Conservation (phyloP, 208 protist species). For the Lotmaria passim region DNA sequence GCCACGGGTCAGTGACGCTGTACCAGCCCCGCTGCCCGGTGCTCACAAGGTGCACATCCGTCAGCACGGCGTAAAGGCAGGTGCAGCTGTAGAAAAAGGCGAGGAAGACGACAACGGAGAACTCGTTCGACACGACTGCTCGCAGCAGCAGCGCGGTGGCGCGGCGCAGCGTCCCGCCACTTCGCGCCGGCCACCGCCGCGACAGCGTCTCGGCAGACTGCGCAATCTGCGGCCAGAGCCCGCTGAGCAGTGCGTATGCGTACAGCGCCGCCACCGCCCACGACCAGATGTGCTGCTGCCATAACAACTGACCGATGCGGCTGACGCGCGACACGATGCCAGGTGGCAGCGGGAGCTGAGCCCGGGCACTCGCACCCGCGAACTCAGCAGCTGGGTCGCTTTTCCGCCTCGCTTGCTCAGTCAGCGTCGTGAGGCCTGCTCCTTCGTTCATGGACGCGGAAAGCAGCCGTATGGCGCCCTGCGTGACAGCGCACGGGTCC, state of each 20-base stretch:
- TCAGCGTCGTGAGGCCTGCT: background rate
- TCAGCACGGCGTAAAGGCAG: background rate
- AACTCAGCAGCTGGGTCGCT: no score
- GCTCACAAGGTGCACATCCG: slow-evolving; percentile 1
- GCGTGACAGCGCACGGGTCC: slow-evolving; percentile 40
- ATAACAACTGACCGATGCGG: slow-evolving; percentile 13
- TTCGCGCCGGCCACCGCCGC: background rate
- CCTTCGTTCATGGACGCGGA: background rate
- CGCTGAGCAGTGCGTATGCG: slow-evolving; percentile 9
- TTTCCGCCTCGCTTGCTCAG: background rate
- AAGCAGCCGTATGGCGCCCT: slow-evolving; percentile 27
- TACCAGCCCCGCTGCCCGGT: background rate
- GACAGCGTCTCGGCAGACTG: background rate
- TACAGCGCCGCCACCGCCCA: slow-evolving; percentile 18
- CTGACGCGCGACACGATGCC: slow-evolving; percentile 12
- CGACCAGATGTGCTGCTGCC: slow-evolving; percentile 29
- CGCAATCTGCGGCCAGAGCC: slow-evolving; percentile 4
- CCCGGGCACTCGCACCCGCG: background rate
- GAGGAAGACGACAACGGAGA: slow-evolving; percentile 7
- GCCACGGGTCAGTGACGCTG: slow-evolving; percentile 1
- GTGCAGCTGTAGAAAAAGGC: slow-evolving; percentile 12
- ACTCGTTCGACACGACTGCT: background rate
- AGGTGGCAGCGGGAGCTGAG: slow-evolving; percentile 6
- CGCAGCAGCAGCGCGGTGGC: background rate
- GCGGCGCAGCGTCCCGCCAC: background rate